phyloP scores from a whole-genome alignment of 148 eudicot genomes.

The Pharnaceum exiguum region DNA sequence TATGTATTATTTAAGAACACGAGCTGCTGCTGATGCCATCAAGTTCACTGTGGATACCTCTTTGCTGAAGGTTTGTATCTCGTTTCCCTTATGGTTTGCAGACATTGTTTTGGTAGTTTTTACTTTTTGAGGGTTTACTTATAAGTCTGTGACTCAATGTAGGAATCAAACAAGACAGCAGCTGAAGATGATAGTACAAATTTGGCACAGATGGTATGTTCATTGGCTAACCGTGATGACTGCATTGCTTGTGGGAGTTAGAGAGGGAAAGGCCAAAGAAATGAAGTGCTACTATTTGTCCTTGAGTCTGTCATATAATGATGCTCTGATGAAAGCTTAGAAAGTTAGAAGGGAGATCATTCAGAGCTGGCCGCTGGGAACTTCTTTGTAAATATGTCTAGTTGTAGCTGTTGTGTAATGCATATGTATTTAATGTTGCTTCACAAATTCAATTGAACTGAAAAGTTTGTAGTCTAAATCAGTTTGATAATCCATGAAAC shows the following conservation, averaged over 20 bases:
- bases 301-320: too few species aligned
- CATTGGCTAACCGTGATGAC: constrained; percentile 74
- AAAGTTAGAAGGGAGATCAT: too few species aligned
- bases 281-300: too few species aligned
- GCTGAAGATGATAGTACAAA: constrained; percentile 46
- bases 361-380: too few species aligned
- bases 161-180: constrained; percentile 42
- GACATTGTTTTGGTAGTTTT: background rate
- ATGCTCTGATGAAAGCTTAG: too few species aligned
- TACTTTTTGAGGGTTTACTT: background rate
- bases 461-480: too few species aligned
- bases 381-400: too few species aligned
- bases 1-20: constrained; percentile 87
- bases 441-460: too few species aligned
- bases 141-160: constrained; percentile 9
- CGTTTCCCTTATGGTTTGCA: background rate
- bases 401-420: too few species aligned
- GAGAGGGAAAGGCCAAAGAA: background rate
- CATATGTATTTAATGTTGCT: too few species aligned
- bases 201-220: constrained; percentile 79
- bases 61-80: constrained; percentile 43
- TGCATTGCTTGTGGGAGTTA: constrained; percentile 92
- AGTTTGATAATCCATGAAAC: too few species aligned
- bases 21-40: constrained; percentile 98
- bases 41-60: constrained; percentile 93